Evolutionary conservation across 2,329 filamentous ascomycete species (phyloP), one percentile per base, ranked within the genome.

Genomic region (Chaetoscypha palmicola): DNA sequence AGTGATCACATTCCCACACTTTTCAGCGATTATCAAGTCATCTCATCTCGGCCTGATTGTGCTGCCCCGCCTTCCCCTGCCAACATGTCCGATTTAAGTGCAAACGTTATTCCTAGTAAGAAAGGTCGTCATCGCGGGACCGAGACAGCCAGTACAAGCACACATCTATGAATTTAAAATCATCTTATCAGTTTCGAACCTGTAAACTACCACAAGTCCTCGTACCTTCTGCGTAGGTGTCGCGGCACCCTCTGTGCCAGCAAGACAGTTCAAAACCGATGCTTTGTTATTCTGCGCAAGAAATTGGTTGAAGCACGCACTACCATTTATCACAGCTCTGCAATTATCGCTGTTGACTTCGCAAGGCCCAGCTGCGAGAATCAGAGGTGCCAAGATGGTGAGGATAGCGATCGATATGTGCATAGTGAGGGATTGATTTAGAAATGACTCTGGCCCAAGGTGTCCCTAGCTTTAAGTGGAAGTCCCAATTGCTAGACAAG

Each of bases 231-330:
- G 20, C 36, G 31, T 52, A 4, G 45, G 45, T n/a, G 49, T 49
- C 8, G 12, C 44, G 3, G 41, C 14, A 9, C 49, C 49, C 14
- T 49, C 49, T 5, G 49, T 52, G 5, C 49, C 49, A 23, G 45
- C 43, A 9, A 52, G 39, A 42, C 49, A 52, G 21, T 41, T 49
- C 39, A 52, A 23, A 11, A 52, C 43, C 19, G 37, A 38, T 17
- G 38, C 38, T 16, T 45, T 47, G 31, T 43, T 49, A 31, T 32
- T 38, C 5, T 38, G 28, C 4, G 41, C 30, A 37, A 52, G 38
- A 17, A 36, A 52, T 32, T 52, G 38, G 19, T 52, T 52, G 34
- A 52, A 52, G 41, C 50, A 50, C 12, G 50, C 50, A n/a, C 42
- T 48, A 1, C 42, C 47, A 24, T 52, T 48, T 23, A 52, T 52